Evolutionary conservation across 208 protist genomes (phyloP), one percentile per base, ranked within the genome.

Genomic region (Acanthamoeba lenticulata): DNA sequence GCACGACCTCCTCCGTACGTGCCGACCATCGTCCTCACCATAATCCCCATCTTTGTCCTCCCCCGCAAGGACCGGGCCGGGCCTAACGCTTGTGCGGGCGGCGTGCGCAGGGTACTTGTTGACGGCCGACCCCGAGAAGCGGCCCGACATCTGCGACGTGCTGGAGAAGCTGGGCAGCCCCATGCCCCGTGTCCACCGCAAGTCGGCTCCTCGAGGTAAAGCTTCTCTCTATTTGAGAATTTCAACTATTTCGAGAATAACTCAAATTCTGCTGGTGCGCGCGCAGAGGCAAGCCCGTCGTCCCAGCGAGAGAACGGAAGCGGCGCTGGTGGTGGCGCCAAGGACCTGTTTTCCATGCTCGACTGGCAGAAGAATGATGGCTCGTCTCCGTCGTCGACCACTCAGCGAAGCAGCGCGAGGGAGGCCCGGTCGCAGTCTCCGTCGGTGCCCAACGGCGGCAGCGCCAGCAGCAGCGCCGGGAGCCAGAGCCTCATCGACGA

Each of bases 61-160:
- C n/a, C n/a, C n/a, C n/a, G n/a, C n/a, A n/a, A n/a, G n/a, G n/a
- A n/a, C n/a, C n/a, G n/a, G n/a, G n/a, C n/a, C n/a, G n/a, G n/a
- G n/a, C n/a, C 32, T 74, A 74, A 40, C n/a, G 65, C 65, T 40
- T 5, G 45, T 21, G 9, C 62, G 5, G 29, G 24, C 62, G 24
- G 24, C 27, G 34, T 5, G 4, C 47, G n/a, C 79, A 94, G 74
- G 95, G 42, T 96, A 79, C 34, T 13, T 96, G 15, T 55, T 96
- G 2, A 67, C 96, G 19, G 5, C 55, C 21, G 90, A 95, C 89
- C 95, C 95, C 65, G 36, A 36, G 13, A 49, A 95, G 34, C 65
- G 96, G 45, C 96, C 96, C 36, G 36, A 65, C 27, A 96, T 96
- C 36, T n/a, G 38, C 9, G 65, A 93, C 45, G 91, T 97, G 32